phyloP scores from a whole-genome alignment of 148 eudicot genomes.

The Rheum nobile region DNA sequence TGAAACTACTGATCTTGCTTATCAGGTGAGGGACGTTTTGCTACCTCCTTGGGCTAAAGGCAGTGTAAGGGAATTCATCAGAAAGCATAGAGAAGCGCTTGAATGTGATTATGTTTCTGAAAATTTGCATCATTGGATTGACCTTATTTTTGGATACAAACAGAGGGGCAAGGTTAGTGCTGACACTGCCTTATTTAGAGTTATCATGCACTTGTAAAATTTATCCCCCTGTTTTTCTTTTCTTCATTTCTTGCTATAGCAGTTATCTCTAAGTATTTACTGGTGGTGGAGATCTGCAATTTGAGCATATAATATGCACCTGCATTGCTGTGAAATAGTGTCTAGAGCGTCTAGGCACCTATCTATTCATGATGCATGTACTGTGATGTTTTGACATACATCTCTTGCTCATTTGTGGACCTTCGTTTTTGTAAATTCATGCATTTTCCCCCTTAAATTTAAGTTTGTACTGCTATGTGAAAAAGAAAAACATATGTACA shows the following conservation, averaged over 20 bases:
- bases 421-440: neutral
- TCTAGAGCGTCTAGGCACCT: neutral
- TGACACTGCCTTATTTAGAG: conserved; percentile 1
- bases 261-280: neutral
- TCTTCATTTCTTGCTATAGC: neutral
- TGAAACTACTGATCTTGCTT: neutral
- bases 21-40: conserved; percentile 77
- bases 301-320: neutral
- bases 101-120: conserved; percentile 96
- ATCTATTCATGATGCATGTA: neutral
- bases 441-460: neutral
- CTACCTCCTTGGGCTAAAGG: conserved; percentile 98
- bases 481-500: neutral
- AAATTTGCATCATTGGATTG: conserved; percentile 98
- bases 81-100: conserved; percentile 87
- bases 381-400: no score
- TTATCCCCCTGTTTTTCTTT: neutral
- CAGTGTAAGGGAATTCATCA: conserved; percentile 86
- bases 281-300: neutral
- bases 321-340: neutral
- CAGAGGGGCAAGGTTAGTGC: conserved; percentile 89
- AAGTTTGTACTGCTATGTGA: neutral
- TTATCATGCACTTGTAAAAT: conserved; percentile 3
- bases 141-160: conserved; percentile 87
- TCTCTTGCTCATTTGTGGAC: neutral